These are phyloP conservation scores for Cicer chorassanicum DNA, from an alignment of 306 rosid species.

Conservation along the genomic window DNA sequence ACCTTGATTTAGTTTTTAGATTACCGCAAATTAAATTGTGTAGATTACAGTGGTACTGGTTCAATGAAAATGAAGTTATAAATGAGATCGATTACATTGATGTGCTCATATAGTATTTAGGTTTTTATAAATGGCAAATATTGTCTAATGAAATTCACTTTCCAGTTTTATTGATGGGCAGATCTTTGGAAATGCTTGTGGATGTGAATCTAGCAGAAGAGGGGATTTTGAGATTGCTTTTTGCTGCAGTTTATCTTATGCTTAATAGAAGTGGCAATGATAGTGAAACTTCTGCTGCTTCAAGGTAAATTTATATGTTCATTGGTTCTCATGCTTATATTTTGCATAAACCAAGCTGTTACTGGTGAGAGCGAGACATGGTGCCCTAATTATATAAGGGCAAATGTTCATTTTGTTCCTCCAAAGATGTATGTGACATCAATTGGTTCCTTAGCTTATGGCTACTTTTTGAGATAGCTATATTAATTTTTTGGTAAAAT, in stretches of 20 bases:
- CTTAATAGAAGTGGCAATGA: constrained; percentile 75
- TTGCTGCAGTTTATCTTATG: constrained; percentile 84
- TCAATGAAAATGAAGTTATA: constrained; percentile 35
- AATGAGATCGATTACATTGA: constrained; percentile 35
- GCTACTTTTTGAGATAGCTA: constrained; percentile 32
- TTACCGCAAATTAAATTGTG: constrained; percentile 9
- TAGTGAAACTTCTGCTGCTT: constrained; percentile 84
- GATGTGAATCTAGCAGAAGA: constrained; percentile 85
- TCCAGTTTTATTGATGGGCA: constrained; percentile 66
- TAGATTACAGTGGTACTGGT: constrained; percentile 37
- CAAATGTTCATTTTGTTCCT: constrained; percentile 21
- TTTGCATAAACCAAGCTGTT: constrained; percentile 28
- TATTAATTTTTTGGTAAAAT: neutral
- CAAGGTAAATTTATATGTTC: constrained; percentile 66
- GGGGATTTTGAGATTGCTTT: constrained; percentile 85
- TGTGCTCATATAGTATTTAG: constrained; percentile 38
- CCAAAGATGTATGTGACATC: constrained; percentile 23
- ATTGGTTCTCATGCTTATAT: constrained; percentile 27
- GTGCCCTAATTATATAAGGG: constrained; percentile 6
- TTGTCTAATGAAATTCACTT: constrained; percentile 59
- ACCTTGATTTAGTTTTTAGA: constrained; percentile 27
- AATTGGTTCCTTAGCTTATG: constrained; percentile 29
- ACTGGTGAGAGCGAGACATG: neutral
- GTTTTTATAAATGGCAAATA: constrained; percentile 45
- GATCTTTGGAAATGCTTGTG: constrained; percentile 95